Evolutionary conservation across 2,329 filamentous ascomycete species (phyloP).

Genomic region (Bipolaris oryzae): DNA sequence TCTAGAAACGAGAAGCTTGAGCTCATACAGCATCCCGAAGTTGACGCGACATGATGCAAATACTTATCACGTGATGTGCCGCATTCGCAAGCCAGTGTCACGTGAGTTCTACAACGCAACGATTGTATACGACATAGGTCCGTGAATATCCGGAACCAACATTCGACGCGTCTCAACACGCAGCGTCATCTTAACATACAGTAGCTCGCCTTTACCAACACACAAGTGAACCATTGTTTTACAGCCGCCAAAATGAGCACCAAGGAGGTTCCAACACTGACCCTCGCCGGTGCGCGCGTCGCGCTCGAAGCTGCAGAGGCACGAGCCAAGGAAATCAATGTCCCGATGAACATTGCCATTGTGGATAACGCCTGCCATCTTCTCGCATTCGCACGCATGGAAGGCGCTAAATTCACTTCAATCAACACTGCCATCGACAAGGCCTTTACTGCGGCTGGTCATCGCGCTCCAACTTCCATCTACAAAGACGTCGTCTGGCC

Average conservation of each 20-base stretch:
- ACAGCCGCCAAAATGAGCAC: constrained; percentile 37
- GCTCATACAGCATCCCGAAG: too few species aligned
- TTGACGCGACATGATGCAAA: too few species aligned
- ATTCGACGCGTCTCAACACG: not conserved
- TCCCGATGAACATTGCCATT: constrained; percentile 59
- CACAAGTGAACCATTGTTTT: not conserved
- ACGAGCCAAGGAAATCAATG: constrained; percentile 44
- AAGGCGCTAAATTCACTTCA: constrained; percentile 57
- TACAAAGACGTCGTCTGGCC: constrained; percentile 62
- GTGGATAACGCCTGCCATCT: constrained; percentile 55
- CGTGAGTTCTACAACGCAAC: not conserved
- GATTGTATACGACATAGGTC: constrained; percentile 2
- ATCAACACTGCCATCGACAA: constrained; percentile 67
- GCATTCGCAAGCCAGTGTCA: too few species aligned
- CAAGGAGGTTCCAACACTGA: constrained; percentile 39
- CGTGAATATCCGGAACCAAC: constrained; percentile 7
- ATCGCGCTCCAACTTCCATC: constrained; percentile 57
- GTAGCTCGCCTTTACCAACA: not conserved
- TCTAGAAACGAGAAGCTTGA: too few species aligned
- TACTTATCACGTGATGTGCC: too few species aligned
- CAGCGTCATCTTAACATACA: not conserved
- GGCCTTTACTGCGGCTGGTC: constrained; percentile 63
- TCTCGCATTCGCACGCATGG: constrained; percentile 57
- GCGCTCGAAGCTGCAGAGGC: constrained; percentile 46
- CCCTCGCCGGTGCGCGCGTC: constrained; percentile 45